Conservation (phyloP, 495 filamentous ascomycete genomes). For the Oleoguttula mirabilis region DNA sequence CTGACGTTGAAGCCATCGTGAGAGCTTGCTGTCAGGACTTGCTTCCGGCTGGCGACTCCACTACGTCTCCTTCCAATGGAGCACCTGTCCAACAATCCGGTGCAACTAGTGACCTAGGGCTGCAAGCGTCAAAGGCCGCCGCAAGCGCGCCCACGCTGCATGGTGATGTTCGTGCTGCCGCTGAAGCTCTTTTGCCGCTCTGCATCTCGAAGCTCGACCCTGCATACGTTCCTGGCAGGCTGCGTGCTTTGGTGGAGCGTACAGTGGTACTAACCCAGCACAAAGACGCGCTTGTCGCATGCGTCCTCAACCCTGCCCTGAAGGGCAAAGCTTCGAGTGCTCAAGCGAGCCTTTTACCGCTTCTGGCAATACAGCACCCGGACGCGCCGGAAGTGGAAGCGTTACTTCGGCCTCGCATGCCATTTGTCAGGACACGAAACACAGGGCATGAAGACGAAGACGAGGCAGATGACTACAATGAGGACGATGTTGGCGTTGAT, state of each 20-base stretch:
- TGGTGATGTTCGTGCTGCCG: conserved; percentile 34
- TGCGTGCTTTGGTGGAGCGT: conserved; percentile 62
- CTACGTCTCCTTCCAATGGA: conserved; percentile 33
- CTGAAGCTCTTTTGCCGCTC: conserved; percentile 47
- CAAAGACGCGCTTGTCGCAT: conserved; percentile 61
- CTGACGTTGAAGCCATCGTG: conserved; percentile 45
- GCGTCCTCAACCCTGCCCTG: conserved; percentile 61
- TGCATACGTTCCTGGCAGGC: conserved; percentile 45
- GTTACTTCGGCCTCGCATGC: conserved; percentile 57
- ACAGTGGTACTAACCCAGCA: conserved; percentile 58
- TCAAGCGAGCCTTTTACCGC: conserved; percentile 62
- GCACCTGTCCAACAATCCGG: conserved; percentile 8
- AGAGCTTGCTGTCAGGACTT: conserved; percentile 54
- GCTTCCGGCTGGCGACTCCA: conserved; percentile 13
- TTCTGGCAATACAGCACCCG: conserved; percentile 50
- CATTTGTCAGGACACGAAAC: conserved; percentile 29
- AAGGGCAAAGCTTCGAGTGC: conserved; percentile 43
- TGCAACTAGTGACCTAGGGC: conserved; percentile 4
- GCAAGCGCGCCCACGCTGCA: conserved; percentile 34
- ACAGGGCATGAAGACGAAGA: conserved; percentile 13
- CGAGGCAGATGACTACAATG: conserved; percentile 7
- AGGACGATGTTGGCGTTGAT: conserved; percentile 6
- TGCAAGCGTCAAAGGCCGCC: conserved; percentile 27
- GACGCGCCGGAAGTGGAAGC: conserved; percentile 55
- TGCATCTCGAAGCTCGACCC: conserved; percentile 50